phyloP scores from a whole-genome alignment of 2,329 filamentous ascomycete genomes.

The Fusarium sublunatum region DNA sequence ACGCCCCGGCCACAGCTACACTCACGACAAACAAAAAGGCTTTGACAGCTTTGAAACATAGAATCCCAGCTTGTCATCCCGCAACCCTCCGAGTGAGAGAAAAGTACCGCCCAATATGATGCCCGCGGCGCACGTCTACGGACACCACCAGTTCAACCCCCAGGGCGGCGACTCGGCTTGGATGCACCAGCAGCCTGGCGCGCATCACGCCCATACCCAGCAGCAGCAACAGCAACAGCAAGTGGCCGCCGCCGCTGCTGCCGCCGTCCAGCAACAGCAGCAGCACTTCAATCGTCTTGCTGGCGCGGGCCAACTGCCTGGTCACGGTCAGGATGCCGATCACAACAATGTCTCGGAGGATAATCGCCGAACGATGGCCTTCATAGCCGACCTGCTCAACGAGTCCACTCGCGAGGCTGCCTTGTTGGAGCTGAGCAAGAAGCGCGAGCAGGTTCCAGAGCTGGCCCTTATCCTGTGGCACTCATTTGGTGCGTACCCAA shows the following conservation, averaged over 20 bases:
- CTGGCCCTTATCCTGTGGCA: constrained; percentile 97
- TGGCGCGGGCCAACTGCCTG: constrained; percentile 55
- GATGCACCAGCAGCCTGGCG: constrained; percentile 72
- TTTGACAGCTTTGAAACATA: not conserved
- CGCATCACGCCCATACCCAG: constrained; percentile 69
- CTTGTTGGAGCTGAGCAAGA: constrained; percentile 96
- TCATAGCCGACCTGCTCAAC: constrained; percentile 91
- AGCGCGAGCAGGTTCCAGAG: constrained; percentile 97
- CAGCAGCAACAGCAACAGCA: constrained; percentile 61
- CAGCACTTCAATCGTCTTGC: constrained; percentile 81
- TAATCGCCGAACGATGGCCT: constrained; percentile 90
- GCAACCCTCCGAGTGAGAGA: constrained; percentile 18
- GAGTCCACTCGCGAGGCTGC: constrained; percentile 89
- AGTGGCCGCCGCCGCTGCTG: constrained; percentile 57
- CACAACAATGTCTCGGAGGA: constrained; percentile 85
- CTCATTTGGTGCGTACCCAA: constrained; percentile 81
- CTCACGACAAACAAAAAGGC: not conserved
- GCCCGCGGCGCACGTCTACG: constrained; percentile 72
- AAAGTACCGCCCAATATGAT: constrained; percentile 63
- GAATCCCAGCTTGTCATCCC: not conserved
- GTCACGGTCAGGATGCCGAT: constrained; percentile 64
- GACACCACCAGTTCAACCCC: constrained; percentile 73
- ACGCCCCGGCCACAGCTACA: constrained; percentile 6
- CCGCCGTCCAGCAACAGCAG: constrained; percentile 64
- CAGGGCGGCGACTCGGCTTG: constrained; percentile 70